Base-by-base conservation (phyloP, 1,139 yeast species). In the Candida buenavistaensis region DNA sequence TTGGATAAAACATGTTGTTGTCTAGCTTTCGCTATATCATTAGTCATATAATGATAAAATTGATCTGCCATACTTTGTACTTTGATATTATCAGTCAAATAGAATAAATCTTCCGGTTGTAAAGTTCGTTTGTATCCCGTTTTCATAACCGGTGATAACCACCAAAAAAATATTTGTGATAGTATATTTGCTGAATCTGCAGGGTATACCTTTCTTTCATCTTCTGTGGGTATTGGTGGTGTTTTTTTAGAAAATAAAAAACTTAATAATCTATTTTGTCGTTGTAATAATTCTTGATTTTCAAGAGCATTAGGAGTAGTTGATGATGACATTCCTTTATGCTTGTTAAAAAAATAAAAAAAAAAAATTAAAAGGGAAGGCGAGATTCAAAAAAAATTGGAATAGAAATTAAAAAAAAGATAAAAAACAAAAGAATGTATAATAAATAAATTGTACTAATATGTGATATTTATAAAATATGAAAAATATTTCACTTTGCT, bases 101-200 rank as follows among this genome's bases (percentile, higher is more conserved):
- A 48, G 46, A 58, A 74, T 42, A 75, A 54, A 50, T 75, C 80
- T 17, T 63, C 62, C 1, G 72, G 68, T 29, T 61, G 62, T 36
- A 75, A 54, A 3, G 79, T 75, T 41, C 81, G 57, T 47, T 64
- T 68, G 48, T 75, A 75, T 1, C 81, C 81, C n/a, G 64, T 57
- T 14, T 47, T 49, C 65, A 75, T 55, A 14, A 75, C 49, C 1
- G 80, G 80, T 26, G 48, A 41, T 34, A 75, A 45, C 77, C 80
- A 73, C 71, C 75, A 65, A 54, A 75, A 75, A 47, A 73, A 71
- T 1, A 64, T 29, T 39, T 55, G 50, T n/a, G 68, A 63, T 5
- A 72, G 4, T n/a, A 59, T 28, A 42, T 68, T 69, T n/a, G 68
- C 53, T 3, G 26, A 17, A 6, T 35, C 36, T 26, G 52, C 55